phyloP scores from a whole-genome alignment of 352 stramenopile genomes.

The Phytophthora nicotianae region DNA sequence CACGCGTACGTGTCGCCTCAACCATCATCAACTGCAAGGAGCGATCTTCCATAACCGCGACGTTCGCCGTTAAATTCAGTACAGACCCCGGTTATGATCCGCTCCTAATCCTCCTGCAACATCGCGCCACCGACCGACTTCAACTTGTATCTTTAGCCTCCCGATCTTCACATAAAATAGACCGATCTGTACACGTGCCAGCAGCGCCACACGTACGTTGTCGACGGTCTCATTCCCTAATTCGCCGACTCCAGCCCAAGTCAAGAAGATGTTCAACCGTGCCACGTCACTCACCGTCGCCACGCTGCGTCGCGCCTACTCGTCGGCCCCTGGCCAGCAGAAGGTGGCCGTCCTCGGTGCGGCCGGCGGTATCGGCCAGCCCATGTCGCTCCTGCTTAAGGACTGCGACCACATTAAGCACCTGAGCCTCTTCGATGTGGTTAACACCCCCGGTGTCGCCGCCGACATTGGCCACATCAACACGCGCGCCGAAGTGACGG shows the following conservation, averaged over 20 bases:
- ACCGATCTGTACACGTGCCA: conserved; percentile 2
- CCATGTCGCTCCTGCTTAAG: conserved; percentile 98
- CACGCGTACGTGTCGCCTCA: neutral
- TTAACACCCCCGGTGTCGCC: conserved; percentile 97
- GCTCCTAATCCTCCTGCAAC: conserved; percentile 1
- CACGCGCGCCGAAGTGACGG: conserved; percentile 78
- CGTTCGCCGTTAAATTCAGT: conserved; percentile 14
- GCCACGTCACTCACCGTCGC: conserved; percentile 17
- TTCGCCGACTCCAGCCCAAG: conserved; percentile 22
- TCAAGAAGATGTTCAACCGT: conserved; percentile 27
- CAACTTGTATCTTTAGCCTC: conserved; percentile 13
- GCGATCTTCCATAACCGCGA: conserved; percentile 17
- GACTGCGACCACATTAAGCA: conserved; percentile 95
- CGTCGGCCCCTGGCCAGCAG: conserved; percentile 62
- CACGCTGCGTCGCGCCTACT: conserved; percentile 56
- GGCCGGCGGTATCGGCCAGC: conserved; percentile 98
- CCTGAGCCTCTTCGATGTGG: conserved; percentile 98
- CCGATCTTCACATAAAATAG: neutral
- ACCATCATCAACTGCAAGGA: conserved; percentile 3
- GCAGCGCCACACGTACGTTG: conserved; percentile 24
- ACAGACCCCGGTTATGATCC: neutral
- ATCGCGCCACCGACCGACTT: conserved; percentile 14
- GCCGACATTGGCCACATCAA: conserved; percentile 96
- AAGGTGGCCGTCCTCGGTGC: conserved; percentile 92
- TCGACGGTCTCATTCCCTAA: conserved; percentile 23